Base-by-base conservation (phyloP, 2,329 filamentous ascomycete species). In the Neobulgaria alba region DNA sequence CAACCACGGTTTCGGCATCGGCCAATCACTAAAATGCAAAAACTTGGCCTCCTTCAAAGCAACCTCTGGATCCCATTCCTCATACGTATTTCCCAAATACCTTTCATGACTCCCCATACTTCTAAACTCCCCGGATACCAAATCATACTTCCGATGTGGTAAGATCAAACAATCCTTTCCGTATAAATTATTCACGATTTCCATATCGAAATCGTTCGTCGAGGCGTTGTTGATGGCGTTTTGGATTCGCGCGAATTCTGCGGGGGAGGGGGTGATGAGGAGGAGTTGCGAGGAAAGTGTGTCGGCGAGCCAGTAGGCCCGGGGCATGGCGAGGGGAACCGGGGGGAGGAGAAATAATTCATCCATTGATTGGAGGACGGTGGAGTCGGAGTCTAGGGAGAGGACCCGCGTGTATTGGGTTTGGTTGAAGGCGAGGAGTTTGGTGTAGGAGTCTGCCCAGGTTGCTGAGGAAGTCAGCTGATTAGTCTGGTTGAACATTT, bases 381-480 rank as follows among this genome's bases (percentile, higher is more conserved):
- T 58, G 7, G 50, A 40, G 20, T 52, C 48, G 3, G 53, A 54
- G 39, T 53, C 47, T 10, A 56, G 45, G 10, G 44, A 41, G 2
- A 56, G 33, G 14, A 53, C 38, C 1, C 46, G 49, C 1, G 33
- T 17, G 26, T 83, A 85, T 41, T 78, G 67, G 0, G 73, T 75
- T 38, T 82, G 75, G 43, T 79, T 79, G 56, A 84, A 85, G 2
- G 79, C 77, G 16, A 82, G 68, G 23, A 84, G 69, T 56, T 86
- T 85, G 16, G 78, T 80, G 51, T 77, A 77, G 2, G 73, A 77
- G 8, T 52, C 47, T 36, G 44, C 38, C 51, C 53, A 55, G 21
- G 48, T 46, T 5, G 38, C 45, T 39, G 37, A 41, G 9, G 26
- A 32, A 21, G 18, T n/a, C n/a, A n/a, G n/a, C n/a, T n/a, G n/a